phyloP scores from a whole-genome alignment of 495 filamentous ascomycete species.

The Hypoxylon perforatum region DNA sequence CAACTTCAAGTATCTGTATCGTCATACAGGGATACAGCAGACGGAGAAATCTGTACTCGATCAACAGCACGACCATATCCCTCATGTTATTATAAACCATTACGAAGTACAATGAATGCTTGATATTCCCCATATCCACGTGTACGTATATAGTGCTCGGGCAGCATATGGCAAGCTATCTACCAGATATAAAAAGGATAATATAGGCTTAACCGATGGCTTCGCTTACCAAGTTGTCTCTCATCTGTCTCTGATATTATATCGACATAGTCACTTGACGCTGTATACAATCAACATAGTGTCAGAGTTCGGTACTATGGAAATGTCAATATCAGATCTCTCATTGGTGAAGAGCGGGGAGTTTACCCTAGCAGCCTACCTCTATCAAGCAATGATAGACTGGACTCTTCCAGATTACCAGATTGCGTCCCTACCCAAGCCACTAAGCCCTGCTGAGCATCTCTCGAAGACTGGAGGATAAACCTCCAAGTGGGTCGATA shows the following conservation, averaged over 20 bases:
- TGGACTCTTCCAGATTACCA: constrained; percentile 28
- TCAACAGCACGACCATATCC: not conserved
- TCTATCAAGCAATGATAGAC: constrained; percentile 34
- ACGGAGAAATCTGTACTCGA: not conserved
- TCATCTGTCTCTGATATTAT: constrained; percentile 22
- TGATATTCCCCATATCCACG: not conserved
- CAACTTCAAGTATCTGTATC: too few species aligned
- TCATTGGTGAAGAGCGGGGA: constrained; percentile 25
- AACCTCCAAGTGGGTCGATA: constrained; percentile 17
- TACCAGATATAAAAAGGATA: constrained; percentile 8
- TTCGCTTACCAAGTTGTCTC: constrained; percentile 5
- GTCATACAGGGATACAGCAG: not conserved
- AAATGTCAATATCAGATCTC: constrained; percentile 24
- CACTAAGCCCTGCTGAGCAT: constrained; percentile 41
- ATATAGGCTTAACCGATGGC: constrained; percentile 7
- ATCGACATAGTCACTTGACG: constrained; percentile 25
- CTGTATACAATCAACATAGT: constrained; percentile 23
- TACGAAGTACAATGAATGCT: too few species aligned
- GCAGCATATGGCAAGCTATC: not conserved
- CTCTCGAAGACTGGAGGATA: constrained; percentile 18
- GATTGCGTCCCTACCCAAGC: constrained; percentile 1
- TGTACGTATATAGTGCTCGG: not conserved
- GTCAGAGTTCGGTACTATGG: constrained; percentile 22
- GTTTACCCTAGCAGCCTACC: constrained; percentile 30
- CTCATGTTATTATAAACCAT: not conserved